These are phyloP conservation scores for Tolypocladium tropicale DNA, from an alignment of 2,329 filamentous ascomycete species.

Conservation along the genomic window DNA sequence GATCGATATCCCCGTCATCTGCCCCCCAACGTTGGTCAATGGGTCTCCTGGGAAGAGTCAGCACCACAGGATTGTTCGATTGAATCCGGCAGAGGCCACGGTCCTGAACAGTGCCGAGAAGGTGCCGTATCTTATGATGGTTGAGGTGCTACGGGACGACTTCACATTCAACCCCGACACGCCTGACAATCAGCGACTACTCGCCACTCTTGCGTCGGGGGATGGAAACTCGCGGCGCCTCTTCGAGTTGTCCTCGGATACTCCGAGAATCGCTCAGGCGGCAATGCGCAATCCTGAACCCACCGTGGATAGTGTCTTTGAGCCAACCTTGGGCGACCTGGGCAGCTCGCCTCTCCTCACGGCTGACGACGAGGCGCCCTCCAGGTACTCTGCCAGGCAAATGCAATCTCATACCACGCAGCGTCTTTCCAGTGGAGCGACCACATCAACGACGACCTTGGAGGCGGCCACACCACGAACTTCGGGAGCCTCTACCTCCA, in stretches of 20 bases:
- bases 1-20: constrained; percentile 75
- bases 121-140: constrained; percentile 76
- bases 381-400: constrained; percentile 16
- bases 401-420: constrained; percentile 27
- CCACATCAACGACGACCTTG: constrained; percentile 47
- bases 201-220: constrained; percentile 46
- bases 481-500: constrained; percentile 57
- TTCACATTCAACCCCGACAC: constrained; percentile 74
- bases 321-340: constrained; percentile 70
- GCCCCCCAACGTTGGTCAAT: constrained; percentile 62
- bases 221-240: constrained; percentile 48
- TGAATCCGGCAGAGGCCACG: constrained; percentile 76
- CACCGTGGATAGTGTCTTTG: constrained; percentile 64
- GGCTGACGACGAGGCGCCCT: constrained; percentile 36
- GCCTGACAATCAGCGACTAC: constrained; percentile 58
- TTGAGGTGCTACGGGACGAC: constrained; percentile 71
- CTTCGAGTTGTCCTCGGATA: constrained; percentile 57
- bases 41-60: constrained; percentile 65
- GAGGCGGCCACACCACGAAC: constrained; percentile 57
- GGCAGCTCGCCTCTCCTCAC: constrained; percentile 62
- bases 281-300: constrained; percentile 31
- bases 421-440: constrained; percentile 50
- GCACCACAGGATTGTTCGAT: constrained; percentile 72
- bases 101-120: constrained; percentile 81
- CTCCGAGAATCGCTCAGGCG: constrained; percentile 38